A percentile compares a stretch with the other conserved stretches of the same genome.
Evolutionary conservation across 2,329 filamentous ascomycete species (phyloP).

Genomic region (Triangularia setosa): DNA sequence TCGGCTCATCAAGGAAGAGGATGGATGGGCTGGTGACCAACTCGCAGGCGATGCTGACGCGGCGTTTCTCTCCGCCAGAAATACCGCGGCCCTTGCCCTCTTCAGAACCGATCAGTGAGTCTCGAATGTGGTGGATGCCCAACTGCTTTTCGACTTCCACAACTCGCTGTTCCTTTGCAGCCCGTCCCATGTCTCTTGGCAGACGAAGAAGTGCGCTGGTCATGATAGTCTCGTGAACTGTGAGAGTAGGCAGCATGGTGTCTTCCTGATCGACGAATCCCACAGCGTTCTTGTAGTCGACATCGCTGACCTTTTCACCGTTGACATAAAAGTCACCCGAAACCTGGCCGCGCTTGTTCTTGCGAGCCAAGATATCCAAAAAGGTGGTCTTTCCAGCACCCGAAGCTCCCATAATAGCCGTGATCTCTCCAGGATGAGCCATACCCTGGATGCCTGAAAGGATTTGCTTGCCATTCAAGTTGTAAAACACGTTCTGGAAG

Average conservation of each 20-base stretch:
- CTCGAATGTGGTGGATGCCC: conserved; percentile 88
- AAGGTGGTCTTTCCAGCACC: conserved; percentile 98
- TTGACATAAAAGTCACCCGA: conserved; percentile 87
- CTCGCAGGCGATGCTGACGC: conserved; percentile 96
- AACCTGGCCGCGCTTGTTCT: conserved; percentile 85
- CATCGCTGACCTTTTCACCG: conserved; percentile 79
- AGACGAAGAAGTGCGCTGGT: conserved; percentile 88
- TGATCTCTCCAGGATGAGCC: conserved; percentile 91
- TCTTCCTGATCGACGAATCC: conserved; percentile 99
- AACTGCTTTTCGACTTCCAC: conserved; percentile 93
- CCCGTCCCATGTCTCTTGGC: conserved; percentile 83
- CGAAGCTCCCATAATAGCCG: conserved; percentile 97
- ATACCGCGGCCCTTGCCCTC: conserved; percentile 93
- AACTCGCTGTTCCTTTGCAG: conserved; percentile 86
- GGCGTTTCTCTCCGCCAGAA: conserved; percentile 92
- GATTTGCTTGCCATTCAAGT: conserved; percentile 83
- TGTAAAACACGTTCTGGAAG: conserved; percentile 84
- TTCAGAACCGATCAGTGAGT: conserved; percentile 93
- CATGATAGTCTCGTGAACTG: conserved; percentile 95
- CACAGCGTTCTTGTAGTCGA: conserved; percentile 85
- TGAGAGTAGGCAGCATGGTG: conserved; percentile 91
- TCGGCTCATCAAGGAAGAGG: conserved; percentile 94
- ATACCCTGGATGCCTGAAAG: conserved; percentile 75
- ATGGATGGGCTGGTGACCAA: conserved; percentile 96
- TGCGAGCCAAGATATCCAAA: conserved; percentile 89